Conservation (phyloP, 345 rosid species). For the Stellera chamaejasme region DNA sequence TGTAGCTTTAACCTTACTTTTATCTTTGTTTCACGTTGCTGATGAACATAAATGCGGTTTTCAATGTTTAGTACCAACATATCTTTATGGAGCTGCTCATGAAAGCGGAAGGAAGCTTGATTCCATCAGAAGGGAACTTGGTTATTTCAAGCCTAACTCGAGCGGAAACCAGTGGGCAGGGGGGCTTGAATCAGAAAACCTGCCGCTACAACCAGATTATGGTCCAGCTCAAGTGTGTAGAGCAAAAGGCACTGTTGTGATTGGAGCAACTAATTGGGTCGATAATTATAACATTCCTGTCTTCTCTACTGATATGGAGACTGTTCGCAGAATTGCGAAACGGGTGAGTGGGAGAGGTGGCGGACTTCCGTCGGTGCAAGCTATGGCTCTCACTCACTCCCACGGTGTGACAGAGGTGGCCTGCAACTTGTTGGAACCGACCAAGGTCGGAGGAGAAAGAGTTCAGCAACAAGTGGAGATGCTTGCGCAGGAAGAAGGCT, state of each 20-base stretch:
- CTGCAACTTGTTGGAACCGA: conserved; percentile 80
- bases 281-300: conserved; percentile 83
- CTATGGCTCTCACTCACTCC: conserved; percentile 78
- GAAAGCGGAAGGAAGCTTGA: conserved; percentile 57
- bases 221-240: conserved; percentile 50
- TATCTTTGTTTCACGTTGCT: conserved; percentile 2
- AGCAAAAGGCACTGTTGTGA: conserved; percentile 54
- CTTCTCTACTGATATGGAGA: conserved; percentile 37
- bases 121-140: conserved; percentile 75
- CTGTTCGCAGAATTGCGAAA: conserved; percentile 59
- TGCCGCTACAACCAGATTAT: conserved; percentile 54
- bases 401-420: conserved; percentile 71
- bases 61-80: conserved; percentile 60
- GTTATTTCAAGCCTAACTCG: conserved; percentile 75
- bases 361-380: conserved; percentile 78
- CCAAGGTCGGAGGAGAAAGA: conserved; percentile 52
- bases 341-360: conserved; percentile 72
- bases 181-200: conserved; percentile 34
- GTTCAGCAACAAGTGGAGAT: conserved; percentile 72
- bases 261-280: conserved; percentile 80
- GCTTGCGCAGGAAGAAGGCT: conserved; percentile 49
- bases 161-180: conserved; percentile 69
- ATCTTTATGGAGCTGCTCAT: conserved; percentile 68
- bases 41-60: conserved; percentile 12
- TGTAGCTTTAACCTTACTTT: neutral